These are phyloP conservation scores for Lasiodiplodia gonubiensis DNA, from an alignment of 2,329 filamentous ascomycete genomes.

Conservation along the genomic window DNA sequence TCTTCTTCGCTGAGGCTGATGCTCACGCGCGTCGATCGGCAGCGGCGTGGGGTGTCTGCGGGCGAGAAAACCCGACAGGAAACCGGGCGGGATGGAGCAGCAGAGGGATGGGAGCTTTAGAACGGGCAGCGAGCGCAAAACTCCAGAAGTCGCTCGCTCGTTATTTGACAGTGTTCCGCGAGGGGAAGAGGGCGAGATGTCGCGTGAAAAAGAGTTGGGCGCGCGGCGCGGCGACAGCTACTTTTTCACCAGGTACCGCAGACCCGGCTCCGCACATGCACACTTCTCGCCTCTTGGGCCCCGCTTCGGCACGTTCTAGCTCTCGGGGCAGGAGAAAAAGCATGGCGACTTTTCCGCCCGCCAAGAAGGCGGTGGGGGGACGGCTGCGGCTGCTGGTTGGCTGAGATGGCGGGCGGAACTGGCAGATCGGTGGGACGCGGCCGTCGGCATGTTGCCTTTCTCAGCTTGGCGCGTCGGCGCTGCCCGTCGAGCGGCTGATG, in stretches of 20 bases:
- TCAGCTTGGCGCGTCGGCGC: slow-evolving; percentile 19
- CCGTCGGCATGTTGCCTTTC: slow-evolving; percentile 5
- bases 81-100: not conserved
- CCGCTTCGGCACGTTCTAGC: not conserved
- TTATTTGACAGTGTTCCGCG: slow-evolving; percentile 3
- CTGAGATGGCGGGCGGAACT: not conserved
- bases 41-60: not conserved
- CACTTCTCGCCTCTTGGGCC: not conserved
- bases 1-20: not conserved
- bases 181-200: not conserved
- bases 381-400: not conserved
- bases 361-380: not conserved
- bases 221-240: not conserved
- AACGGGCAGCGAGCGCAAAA: slow-evolving; percentile 59
- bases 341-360: slow-evolving; percentile 24
- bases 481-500: slow-evolving; percentile 9
- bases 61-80: not conserved
- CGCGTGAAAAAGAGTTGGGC: not conserved
- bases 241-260: not conserved
- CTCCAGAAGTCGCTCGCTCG: slow-evolving; percentile 61
- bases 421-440: slow-evolving; percentile 17
- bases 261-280: not conserved
- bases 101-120: slow-evolving; percentile 54
- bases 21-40: not conserved
- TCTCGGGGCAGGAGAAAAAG: slow-evolving; percentile 11